Conservation (phyloP, 169 alveolate species). For the Miamiensis avidus region DNA sequence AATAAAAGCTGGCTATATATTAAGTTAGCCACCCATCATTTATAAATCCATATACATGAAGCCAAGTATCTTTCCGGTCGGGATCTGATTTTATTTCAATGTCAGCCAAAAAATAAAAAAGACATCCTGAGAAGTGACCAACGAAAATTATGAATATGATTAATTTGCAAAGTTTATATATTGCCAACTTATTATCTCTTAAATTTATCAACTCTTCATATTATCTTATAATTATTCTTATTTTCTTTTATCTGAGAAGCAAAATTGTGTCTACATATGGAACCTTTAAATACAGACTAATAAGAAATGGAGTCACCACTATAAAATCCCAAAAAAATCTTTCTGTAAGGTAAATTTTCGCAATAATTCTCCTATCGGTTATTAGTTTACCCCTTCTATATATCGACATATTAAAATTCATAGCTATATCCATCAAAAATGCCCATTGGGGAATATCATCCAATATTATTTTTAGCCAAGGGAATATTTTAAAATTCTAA, state of each 20-base stretch:
- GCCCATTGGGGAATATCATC: conserved; percentile 17
- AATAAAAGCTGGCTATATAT: conserved; percentile 9
- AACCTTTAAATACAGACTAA: background rate
- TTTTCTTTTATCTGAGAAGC: conserved; percentile 3
- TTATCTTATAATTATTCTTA: background rate
- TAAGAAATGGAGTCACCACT: background rate
- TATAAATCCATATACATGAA: background rate
- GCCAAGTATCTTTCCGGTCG: background rate
- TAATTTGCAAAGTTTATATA: background rate
- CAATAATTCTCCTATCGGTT: background rate
- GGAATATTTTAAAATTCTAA: background rate
- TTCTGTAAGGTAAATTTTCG: background rate
- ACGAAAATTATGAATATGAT: conserved; percentile 7
- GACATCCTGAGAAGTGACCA: conserved; percentile 17
- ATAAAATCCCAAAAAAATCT: conserved; percentile 5
- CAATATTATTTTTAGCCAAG: background rate
- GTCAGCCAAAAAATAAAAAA: background rate
- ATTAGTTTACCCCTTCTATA: conserved; percentile 8
- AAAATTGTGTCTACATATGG: conserved; percentile 2
- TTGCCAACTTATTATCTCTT: conserved; percentile 6
- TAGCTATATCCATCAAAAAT: conserved; percentile 1
- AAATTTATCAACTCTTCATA: conserved; percentile 4
- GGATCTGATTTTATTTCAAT: conserved; percentile 5
- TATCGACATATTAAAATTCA: conserved; percentile 5
- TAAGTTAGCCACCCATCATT: conserved; percentile 8